Percentiles rank a stretch among this genome's conserved stretches.
Conservation (phyloP, 805 yeast genomes). For the Starmerella roubikii region DNA sequence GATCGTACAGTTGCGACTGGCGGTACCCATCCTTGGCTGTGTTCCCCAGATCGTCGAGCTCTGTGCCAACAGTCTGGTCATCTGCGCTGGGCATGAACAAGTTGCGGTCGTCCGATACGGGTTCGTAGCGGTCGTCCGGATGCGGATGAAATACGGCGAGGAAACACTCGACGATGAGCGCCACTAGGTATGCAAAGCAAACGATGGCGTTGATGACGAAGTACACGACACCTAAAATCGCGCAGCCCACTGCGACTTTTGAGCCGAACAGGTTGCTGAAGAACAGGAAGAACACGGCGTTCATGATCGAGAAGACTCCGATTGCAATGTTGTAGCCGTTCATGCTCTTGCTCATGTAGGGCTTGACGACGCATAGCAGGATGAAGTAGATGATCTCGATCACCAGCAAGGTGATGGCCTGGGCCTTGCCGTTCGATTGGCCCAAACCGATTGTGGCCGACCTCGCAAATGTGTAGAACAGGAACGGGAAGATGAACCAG, state of each 20-base stretch:
- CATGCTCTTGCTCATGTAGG: slow-evolving; percentile 89
- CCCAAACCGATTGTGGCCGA: slow-evolving; percentile 77
- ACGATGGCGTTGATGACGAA: slow-evolving; percentile 82
- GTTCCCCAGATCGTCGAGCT: slow-evolving; percentile 61
- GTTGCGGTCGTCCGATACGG: slow-evolving; percentile 91
- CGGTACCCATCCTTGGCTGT: slow-evolving; percentile 27
- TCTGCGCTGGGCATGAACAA: slow-evolving; percentile 50
- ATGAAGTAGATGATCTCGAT: slow-evolving; percentile 62
- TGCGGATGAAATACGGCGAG: slow-evolving; percentile 75
- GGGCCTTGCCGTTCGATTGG: slow-evolving; percentile 68
- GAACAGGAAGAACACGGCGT: slow-evolving; percentile 76
- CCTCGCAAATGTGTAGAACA: slow-evolving; percentile 55
- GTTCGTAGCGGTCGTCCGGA: slow-evolving; percentile 91
- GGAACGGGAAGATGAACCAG: slow-evolving; percentile 60
- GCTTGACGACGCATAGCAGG: slow-evolving; percentile 56
- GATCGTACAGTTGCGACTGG: slow-evolving; percentile 17
- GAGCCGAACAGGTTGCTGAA: slow-evolving; percentile 63
- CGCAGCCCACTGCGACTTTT: slow-evolving; percentile 77
- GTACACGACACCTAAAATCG: slow-evolving; percentile 81
- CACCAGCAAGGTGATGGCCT: slow-evolving; percentile 61
- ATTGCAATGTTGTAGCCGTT: slow-evolving; percentile 85
- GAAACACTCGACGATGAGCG: slow-evolving; percentile 78
- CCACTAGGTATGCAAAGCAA: slow-evolving; percentile 65
- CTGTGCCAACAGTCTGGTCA: slow-evolving; percentile 33
- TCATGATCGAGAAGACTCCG: slow-evolving; percentile 63